Percentiles rank a stretch among this genome's conserved stretches.
phyloP scores from a whole-genome alignment of 2,329 filamentous ascomycete species.

The Thelonectria olida region DNA sequence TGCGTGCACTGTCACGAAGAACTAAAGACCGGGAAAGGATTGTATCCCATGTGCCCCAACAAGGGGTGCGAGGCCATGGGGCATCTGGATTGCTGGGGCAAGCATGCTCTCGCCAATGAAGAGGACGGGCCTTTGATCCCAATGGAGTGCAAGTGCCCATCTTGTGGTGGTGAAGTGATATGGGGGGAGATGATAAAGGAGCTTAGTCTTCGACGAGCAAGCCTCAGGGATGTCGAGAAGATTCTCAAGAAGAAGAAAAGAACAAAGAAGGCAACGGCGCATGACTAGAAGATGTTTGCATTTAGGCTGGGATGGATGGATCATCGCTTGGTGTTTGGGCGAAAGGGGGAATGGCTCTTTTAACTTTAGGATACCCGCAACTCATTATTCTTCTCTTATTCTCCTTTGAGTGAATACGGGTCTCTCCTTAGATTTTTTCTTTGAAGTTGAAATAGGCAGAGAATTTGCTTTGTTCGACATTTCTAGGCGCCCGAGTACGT shows the following conservation, averaged over 20 bases:
- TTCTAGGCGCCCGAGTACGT: too few species aligned
- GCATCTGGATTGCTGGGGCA: conserved; percentile 68
- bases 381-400: background rate
- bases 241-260: conserved; percentile 66
- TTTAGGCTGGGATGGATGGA: conserved; percentile 7
- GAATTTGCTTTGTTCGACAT: background rate
- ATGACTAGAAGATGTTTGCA: conserved; percentile 4
- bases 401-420: too few species aligned
- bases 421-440: too few species aligned
- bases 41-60: conserved; percentile 67
- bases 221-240: conserved; percentile 73
- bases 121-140: conserved; percentile 67
- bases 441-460: too few species aligned
- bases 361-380: conserved; percentile 2
- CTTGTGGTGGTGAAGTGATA: conserved; percentile 67
- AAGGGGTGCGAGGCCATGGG: conserved; percentile 64
- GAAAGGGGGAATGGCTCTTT: background rate
- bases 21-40: conserved; percentile 57
- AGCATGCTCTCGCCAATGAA: conserved; percentile 55
- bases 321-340: conserved; percentile 12
- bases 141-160: conserved; percentile 73
- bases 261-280: conserved; percentile 37
- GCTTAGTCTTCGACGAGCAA: conserved; percentile 78
- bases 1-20: conserved; percentile 63
- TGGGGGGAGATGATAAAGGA: conserved; percentile 89